Percentiles rank a stretch among this genome's conserved stretches.
phyloP scores from a whole-genome alignment of 1,139 yeast species.

The Yamadazyma oceani region DNA sequence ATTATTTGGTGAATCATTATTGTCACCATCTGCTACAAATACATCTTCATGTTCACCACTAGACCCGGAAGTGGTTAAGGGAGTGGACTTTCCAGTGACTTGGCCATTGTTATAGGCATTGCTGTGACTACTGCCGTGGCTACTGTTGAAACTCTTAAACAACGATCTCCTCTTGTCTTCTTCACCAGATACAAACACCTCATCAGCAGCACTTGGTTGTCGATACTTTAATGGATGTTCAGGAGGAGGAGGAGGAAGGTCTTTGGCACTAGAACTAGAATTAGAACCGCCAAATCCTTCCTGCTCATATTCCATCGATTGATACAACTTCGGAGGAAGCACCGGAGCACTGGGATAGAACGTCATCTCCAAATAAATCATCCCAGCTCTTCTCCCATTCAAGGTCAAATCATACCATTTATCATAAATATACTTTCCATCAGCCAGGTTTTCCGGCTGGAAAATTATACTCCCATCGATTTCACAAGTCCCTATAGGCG shows the following conservation, averaged over 20 bases:
- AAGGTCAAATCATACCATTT: constrained; percentile 75
- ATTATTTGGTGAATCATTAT: constrained; percentile 4
- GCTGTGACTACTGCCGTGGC: too few species aligned
- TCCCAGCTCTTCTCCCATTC: constrained; percentile 82
- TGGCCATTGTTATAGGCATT: too few species aligned
- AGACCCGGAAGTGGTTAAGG: constrained; percentile 11
- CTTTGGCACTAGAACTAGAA: constrained; percentile 6
- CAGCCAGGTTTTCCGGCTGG: constrained; percentile 44
- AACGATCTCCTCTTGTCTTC: constrained; percentile 11
- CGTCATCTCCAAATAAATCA: constrained; percentile 86
- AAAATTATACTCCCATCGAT: constrained; percentile 77
- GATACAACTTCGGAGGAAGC: constrained; percentile 41
- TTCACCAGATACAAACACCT: constrained; percentile 26
- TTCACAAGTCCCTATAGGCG: constrained; percentile 79
- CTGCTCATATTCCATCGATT: constrained; percentile 11
- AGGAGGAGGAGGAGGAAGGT: constrained; percentile 15
- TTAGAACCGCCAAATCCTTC: constrained; percentile 2
- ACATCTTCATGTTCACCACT: constrained; percentile 16
- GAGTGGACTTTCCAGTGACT: constrained; percentile 4
- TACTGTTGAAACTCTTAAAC: constrained; percentile 10
- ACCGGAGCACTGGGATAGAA: constrained; percentile 70
- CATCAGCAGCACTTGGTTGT: constrained; percentile 22
- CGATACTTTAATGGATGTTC: constrained; percentile 12
- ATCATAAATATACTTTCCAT: constrained; percentile 73
- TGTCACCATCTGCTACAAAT: constrained; percentile 4